Evolutionary conservation across 208 protist genomes (phyloP), one percentile per base, ranked within the genome.

Genomic region (Crithidia acanthocephali): DNA sequence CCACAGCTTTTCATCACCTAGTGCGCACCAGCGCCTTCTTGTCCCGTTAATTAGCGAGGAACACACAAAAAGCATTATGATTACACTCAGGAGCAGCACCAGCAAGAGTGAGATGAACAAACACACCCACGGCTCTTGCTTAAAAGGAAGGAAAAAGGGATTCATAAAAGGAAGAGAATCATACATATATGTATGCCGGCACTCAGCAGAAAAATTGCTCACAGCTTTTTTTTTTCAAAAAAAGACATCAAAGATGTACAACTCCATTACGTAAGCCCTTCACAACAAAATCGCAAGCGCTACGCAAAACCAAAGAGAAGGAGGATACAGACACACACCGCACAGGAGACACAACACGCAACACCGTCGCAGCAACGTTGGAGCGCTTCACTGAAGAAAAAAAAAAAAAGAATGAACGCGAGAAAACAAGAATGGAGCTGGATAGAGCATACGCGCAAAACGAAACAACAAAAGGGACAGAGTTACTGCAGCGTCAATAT

Each of bases 271-370:
- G n/a, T n/a, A n/a, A n/a, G n/a, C n/a, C n/a, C n/a, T n/a, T n/a
- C n/a, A n/a, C n/a, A n/a, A n/a, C n/a, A n/a, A n/a, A n/a, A n/a
- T n/a, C n/a, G n/a, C n/a, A n/a, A n/a, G n/a, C n/a, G n/a, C n/a
- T n/a, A n/a, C n/a, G n/a, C n/a, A 55, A 91, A 40, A 40, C 35
- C 11, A 5, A 40, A 40, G 35, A 40, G 35, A 13, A 40, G 35
- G 35, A 5, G 35, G 11, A 40, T 40, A 11, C 5, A 40, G 35
- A 5, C 5, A 40, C 35, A 40, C 35, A 40, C 5, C 11, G 11
- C 11, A 13, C 35, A 40, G 35, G 8, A 40, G 35, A 40, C 35
- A 40, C 35, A 40, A 11, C 35, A 40, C 22, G 28, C 48, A 30
- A 53, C 23, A 8, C 35, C n/a, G 33, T 23, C 40, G n/a, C 37